Evolutionary conservation across 805 yeast genomes (phyloP).

Genomic region (Hanseniaspora clermontiae): DNA sequence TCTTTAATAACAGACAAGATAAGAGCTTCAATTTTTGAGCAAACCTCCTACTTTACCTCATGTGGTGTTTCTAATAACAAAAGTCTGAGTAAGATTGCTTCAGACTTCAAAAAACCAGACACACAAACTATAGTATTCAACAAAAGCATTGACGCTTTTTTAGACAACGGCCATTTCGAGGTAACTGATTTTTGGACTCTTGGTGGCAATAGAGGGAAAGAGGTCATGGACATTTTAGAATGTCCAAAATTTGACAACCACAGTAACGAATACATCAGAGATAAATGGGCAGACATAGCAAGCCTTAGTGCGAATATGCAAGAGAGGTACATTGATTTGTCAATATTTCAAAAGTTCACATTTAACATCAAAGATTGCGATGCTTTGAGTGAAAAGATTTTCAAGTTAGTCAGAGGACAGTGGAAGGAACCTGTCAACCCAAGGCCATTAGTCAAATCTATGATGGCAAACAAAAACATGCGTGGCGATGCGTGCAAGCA

Average conservation of each 20-base stretch:
- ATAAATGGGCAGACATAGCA: conserved; percentile 30
- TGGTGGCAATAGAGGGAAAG: conserved; percentile 80
- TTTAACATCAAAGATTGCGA: conserved; percentile 33
- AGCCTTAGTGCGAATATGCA: conserved; percentile 15
- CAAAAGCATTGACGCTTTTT: conserved; percentile 37
- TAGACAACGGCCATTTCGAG: conserved; percentile 40
- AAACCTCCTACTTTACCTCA: conserved; percentile 72
- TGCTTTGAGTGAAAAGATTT: conserved; percentile 42
- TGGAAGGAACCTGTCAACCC: conserved; percentile 41
- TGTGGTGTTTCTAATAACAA: conserved; percentile 75
- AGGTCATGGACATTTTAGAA: conserved; percentile 37
- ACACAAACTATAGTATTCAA: conserved; percentile 65
- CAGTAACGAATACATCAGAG: conserved; percentile 41
- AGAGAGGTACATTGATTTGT: conserved; percentile 10
- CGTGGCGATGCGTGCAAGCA: conserved; percentile 41
- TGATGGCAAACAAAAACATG: conserved; percentile 82
- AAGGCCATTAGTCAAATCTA: conserved; percentile 59
- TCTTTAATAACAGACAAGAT: conserved; percentile 45
- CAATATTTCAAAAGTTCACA: conserved; percentile 13
- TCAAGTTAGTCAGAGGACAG: conserved; percentile 52
- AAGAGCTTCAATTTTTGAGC: conserved; percentile 39
- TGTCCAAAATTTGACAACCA: conserved; percentile 33
- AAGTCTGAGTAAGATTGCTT: conserved; percentile 73
- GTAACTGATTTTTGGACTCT: conserved; percentile 73
- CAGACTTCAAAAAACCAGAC: conserved; percentile 74